Percentiles rank a stretch among this genome's conserved stretches.
Conservation (phyloP, 164 flowering plant species). For the Annona squamosa region DNA sequence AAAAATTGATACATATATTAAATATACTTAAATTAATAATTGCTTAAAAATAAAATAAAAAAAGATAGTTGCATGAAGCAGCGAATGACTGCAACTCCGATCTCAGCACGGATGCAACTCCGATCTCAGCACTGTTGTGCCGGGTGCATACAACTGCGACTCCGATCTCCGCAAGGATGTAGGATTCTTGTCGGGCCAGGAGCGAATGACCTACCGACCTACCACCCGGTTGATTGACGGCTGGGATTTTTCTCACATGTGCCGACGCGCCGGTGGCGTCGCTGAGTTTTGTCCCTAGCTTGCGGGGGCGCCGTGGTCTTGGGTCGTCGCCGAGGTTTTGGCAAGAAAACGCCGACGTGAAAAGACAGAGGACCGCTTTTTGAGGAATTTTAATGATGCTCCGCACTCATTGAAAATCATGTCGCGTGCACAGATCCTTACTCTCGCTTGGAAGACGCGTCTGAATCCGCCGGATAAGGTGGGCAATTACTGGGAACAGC, state of each 20-base stretch:
- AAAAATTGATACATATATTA: too few species aligned
- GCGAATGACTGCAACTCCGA: too few species aligned
- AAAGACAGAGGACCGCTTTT: slow-evolving; percentile 7
- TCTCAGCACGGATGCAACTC: too few species aligned
- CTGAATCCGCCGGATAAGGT: neutral
- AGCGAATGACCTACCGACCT: neutral
- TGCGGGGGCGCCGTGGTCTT: neutral
- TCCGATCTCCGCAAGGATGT: too few species aligned
- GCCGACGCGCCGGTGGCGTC: neutral
- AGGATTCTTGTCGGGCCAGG: too few species aligned
- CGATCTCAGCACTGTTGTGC: too few species aligned
- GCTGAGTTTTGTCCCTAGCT: too few species aligned
- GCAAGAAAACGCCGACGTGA: slow-evolving; percentile 4
- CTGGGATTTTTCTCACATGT: neutral
- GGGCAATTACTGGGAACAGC: neutral
- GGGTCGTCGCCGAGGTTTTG: neutral
- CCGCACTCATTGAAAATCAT: too few species aligned
- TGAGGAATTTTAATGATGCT: neutral
- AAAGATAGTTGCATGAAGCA: too few species aligned
- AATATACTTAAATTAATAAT: too few species aligned
- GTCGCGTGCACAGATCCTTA: neutral
- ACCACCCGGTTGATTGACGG: neutral
- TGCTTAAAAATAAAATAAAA: too few species aligned
- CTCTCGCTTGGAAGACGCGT: neutral
- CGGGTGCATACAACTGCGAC: too few species aligned